Evolutionary conservation across 176 grass and related monocot genomes (phyloP).

Genomic region (Aegilops bicornis): DNA sequence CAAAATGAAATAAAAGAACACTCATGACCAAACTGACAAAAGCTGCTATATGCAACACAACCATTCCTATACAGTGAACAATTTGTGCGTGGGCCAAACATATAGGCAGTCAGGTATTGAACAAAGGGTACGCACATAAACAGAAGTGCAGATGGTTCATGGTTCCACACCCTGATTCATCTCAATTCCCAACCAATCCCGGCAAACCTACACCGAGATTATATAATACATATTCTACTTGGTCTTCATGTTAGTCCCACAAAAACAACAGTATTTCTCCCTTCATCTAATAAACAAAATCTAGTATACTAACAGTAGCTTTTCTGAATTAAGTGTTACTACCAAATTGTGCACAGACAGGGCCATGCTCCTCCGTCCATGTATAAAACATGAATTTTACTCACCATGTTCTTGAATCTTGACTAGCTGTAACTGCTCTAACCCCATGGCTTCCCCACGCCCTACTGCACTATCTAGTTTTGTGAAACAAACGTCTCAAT

Average conservation of each 20-base stretch:
- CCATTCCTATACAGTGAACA: background rate
- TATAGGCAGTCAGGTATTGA: background rate
- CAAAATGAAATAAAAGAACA: too few relatives aligned
- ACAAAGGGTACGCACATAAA: background rate
- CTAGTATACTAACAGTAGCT: background rate
- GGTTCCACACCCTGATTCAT: background rate
- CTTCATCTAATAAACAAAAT: background rate
- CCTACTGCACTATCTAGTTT: background rate
- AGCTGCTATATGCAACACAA: too few relatives aligned
- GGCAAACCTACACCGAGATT: background rate
- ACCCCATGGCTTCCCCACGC: background rate
- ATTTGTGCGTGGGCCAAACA: background rate
- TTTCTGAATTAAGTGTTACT: background rate
- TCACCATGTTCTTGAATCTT: background rate
- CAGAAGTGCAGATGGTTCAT: background rate
- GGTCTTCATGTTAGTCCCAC: background rate
- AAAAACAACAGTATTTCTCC: background rate
- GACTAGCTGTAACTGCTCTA: background rate
- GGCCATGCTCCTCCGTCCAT: background rate
- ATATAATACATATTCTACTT: background rate
- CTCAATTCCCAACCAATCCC: background rate
- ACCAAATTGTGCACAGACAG: background rate
- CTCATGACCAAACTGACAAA: too few relatives aligned
- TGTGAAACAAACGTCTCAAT: background rate
- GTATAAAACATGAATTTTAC: background rate